Base-by-base conservation (phyloP, 495 filamentous ascomycete genomes). In the Polyplosphaeria fusca region DNA sequence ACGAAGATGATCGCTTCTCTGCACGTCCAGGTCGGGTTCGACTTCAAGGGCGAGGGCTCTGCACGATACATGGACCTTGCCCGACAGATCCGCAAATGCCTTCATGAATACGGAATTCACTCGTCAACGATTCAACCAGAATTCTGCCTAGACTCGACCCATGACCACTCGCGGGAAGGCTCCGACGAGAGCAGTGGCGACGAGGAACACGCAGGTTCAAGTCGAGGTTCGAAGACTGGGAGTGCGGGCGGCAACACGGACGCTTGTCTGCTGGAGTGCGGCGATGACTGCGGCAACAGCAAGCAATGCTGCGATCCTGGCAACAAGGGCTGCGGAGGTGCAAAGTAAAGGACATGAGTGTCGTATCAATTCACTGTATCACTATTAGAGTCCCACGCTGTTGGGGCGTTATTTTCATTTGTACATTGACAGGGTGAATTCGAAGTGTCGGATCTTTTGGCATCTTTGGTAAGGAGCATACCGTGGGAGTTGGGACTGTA, bases 91-190 rank as follows among this genome's bases (percentile, higher is more conserved):
- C 77, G 91, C 13, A 82, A 80, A 32, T 98, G 93, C 68, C 80
- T 98, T 16, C 93, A 97, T 66, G 93, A 83, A 14, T 95, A 95
- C 62, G 93, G 93, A 13, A 96, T 98, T 58, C 93, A 97, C 73
- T 93, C 88, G n/a, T 90, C 89, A 3, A 98, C 93, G 5, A 96
- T 98, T 59, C 93, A 98, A 72, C 94, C 94, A 2, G 93, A 98
- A 68, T 98, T 93, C 69, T 87, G 85, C 59, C 75, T 82, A 1
- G 77, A 81, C 40, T 71, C 71, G 26, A 76, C 77, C n/a, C 75
- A 77, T 43, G 86, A 84, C 63, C 71, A 74, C 52, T 44, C 56
- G 13, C 47, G 53, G 13, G 47, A 37, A 9, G 49, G 11, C 1
- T 25, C 57, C n/a, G 61, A 63, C 22, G 50, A 53, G 18, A 65